Evolutionary conservation across 2,329 filamentous ascomycete genomes (phyloP).

Genomic region (Lachnellula cervina): DNA sequence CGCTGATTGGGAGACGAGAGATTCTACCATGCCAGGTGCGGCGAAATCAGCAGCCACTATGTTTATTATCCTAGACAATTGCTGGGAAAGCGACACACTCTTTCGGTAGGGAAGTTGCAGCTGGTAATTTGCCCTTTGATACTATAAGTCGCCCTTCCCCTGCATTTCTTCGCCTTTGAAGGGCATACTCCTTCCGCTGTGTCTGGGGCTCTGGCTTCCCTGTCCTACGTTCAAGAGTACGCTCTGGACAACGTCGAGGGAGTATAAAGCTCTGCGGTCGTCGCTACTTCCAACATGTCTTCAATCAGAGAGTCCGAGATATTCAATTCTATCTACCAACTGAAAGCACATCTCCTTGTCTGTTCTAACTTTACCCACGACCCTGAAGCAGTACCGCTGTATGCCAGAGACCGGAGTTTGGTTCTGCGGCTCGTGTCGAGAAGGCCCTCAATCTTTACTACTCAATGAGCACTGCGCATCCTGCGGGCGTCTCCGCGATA

Average conservation of each 20-base stretch:
- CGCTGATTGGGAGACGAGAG: background rate
- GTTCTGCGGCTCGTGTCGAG: constrained; percentile 1
- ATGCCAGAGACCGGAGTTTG: background rate
- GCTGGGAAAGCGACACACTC: background rate
- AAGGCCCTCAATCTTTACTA: background rate
- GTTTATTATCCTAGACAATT: background rate
- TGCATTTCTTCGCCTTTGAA: background rate
- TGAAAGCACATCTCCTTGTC: background rate
- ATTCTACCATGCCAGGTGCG: background rate
- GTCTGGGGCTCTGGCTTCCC: background rate
- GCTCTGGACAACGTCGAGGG: background rate
- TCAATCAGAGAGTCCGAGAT: background rate
- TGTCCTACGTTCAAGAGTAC: background rate
- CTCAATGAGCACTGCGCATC: background rate
- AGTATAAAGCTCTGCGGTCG: background rate
- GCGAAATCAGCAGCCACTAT: background rate
- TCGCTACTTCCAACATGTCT: background rate
- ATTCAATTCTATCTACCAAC: background rate
- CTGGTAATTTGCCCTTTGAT: background rate
- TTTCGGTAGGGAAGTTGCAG: background rate
- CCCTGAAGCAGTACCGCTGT: background rate
- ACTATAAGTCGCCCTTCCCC: background rate
- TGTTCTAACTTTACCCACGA: background rate
- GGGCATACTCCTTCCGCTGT: background rate
- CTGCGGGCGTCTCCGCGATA: background rate